Base-by-base conservation (phyloP, 768 basidiomycete genomes). In the Ramaria sp. region DNA sequence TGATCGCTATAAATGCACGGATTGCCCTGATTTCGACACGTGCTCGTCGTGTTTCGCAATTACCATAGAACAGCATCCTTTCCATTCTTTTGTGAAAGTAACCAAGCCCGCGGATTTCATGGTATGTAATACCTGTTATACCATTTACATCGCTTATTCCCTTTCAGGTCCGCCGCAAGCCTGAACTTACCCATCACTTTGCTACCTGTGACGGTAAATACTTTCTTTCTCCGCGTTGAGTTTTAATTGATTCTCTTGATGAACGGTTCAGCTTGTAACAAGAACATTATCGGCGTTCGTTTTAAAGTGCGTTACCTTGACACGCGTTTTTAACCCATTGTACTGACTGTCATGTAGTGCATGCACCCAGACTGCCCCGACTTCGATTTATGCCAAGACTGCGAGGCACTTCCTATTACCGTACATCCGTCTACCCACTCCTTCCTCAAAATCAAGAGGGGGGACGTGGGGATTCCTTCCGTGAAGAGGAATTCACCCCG, bases 11-110 rank as follows among this genome's bases (percentile, higher is more conserved):
- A 90, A 89, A 83, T 90, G 88, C 61, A 56, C 82, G 8, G 64
- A 70, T 55, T 92, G 88, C 67, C 88, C 88, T n/a, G 88, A 93
- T 62, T 93, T 81, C 59, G 89, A 93, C 60, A 76, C 81, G 8
- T 93, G 90, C 62, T 62, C 66, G 15, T 66, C 72, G 15, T 93
- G 90, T 68, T 88, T 84, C 67, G 71, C 69, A 78, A 88, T 89
- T 50, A 82, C 78, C 0, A 56, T 65, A 18, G 80, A 83, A 61
- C 85, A 89, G 52, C 90, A 93, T 64, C 90, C 90, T 3, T 57
- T 62, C 20, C 90, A 93, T 61, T 69, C 78, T 1, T 93, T 92
- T 64, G 79, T 85, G 22, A 81, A 74, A 61, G 66, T 93, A 20
- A 62, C 61, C 37, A 75, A 73, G 10, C 67, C 72, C 3, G 69